phyloP scores from a whole-genome alignment of 345 rosid species.

The Cardiospermum halicacabum region DNA sequence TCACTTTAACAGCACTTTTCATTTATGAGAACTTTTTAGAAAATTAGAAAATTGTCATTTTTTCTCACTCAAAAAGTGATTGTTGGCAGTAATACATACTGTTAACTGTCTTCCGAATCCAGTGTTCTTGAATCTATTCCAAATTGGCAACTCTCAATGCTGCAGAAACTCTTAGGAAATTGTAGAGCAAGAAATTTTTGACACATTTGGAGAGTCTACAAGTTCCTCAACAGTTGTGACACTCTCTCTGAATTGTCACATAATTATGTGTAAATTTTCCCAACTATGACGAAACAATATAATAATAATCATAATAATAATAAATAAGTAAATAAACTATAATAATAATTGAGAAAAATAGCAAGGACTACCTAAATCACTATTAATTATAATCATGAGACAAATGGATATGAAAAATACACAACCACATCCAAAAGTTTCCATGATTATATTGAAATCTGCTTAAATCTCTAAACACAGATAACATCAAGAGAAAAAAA shows the following conservation, averaged over 20 bases:
- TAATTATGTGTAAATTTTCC: slow-evolving; percentile 14
- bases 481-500: too few species aligned
- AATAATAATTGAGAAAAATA: too few species aligned
- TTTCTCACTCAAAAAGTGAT: not conserved
- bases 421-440: too few species aligned
- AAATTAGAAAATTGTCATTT: too few species aligned
- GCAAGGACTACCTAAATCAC: too few species aligned
- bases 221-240: slow-evolving; percentile 97
- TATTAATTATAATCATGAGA: too few species aligned
- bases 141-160: slow-evolving; percentile 65
- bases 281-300: not conserved
- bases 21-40: too few species aligned
- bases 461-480: too few species aligned
- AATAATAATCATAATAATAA: too few species aligned
- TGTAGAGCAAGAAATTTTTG: slow-evolving; percentile 64
- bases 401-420: too few species aligned
- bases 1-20: not conserved
- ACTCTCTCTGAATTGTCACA: slow-evolving; percentile 58
- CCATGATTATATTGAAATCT: too few species aligned
- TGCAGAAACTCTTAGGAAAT: slow-evolving; percentile 75
- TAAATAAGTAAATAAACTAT: too few species aligned
- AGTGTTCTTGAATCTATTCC: slow-evolving; percentile 81
- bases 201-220: slow-evolving; percentile 82
- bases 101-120: slow-evolving; percentile 98
- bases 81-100: slow-evolving; percentile 41